Conservation (phyloP, 257 asterid genomes). For the Nicotiana undulata region DNA sequence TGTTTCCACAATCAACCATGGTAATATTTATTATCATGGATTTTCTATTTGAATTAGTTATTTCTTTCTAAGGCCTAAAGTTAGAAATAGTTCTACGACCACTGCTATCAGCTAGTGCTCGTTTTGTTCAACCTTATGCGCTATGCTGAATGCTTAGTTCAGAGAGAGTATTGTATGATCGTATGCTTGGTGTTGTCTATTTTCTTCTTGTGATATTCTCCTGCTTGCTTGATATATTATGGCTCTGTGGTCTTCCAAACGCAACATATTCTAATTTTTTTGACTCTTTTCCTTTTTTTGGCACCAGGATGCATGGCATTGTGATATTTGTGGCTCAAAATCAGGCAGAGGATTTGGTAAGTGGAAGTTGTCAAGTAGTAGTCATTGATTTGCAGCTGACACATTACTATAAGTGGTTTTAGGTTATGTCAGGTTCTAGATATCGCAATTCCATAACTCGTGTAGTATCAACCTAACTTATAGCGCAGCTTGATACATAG, state of each 20-base stretch:
- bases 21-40: constrained; percentile 28
- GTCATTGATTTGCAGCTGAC: background rate
- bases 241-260: background rate
- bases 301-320: constrained; percentile 89
- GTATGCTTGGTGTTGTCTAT: background rate
- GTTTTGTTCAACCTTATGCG: background rate
- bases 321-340: constrained; percentile 93
- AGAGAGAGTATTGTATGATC: background rate
- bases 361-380: constrained; percentile 13
- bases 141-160: background rate
- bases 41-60: background rate
- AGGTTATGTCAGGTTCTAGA: background rate
- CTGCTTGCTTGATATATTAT: background rate
- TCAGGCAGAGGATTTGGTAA: constrained; percentile 99
- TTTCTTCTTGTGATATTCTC: background rate
- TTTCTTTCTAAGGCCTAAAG: background rate
- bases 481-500: background rate
- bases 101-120: background rate
- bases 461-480: background rate
- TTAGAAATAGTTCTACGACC: background rate
- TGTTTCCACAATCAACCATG: constrained; percentile 95
- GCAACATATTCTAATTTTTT: constrained; percentile 4
- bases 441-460: background rate
- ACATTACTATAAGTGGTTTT: background rate
- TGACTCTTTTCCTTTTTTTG: background rate